phyloP scores from a whole-genome alignment of 441 rosid genomes.

The Raphanus hybrid region DNA sequence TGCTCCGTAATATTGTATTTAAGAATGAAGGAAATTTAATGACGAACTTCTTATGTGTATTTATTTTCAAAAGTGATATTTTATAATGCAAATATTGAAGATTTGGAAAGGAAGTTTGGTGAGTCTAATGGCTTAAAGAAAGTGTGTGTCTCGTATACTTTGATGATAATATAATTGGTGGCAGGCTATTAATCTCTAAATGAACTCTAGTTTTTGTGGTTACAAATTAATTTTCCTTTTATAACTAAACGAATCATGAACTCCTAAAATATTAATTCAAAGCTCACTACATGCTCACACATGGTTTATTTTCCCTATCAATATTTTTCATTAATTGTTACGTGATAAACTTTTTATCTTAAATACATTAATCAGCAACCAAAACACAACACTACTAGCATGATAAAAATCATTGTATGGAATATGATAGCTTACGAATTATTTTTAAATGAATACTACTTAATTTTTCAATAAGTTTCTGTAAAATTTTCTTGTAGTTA shows the following conservation, averaged over 20 bases:
- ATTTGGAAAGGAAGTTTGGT: slow-evolving; percentile 31
- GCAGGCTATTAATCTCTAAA: slow-evolving; percentile 37
- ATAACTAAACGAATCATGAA: slow-evolving; percentile 39
- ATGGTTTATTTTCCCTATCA: slow-evolving; percentile 33
- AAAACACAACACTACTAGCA: background rate
- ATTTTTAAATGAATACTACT: background rate
- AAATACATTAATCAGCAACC: background rate
- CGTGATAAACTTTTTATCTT: slow-evolving; percentile 8
- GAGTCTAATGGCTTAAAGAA: slow-evolving; percentile 19
- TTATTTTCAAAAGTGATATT: slow-evolving; percentile 15
- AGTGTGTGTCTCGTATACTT: slow-evolving; percentile 38
- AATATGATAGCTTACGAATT: background rate
- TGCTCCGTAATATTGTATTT: background rate
- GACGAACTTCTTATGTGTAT: slow-evolving; percentile 2
- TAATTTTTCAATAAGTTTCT: background rate
- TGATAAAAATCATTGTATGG: background rate
- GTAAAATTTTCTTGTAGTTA: background rate
- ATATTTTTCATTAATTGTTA: slow-evolving; percentile 39
- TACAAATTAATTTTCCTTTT: slow-evolving; percentile 37
- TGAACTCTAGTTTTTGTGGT: slow-evolving; percentile 38
- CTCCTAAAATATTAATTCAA: slow-evolving; percentile 18
- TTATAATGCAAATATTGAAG: background rate
- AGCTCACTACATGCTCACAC: slow-evolving; percentile 32
- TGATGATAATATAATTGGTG: slow-evolving; percentile 38
- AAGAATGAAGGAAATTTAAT: background rate